A percentile compares a stretch with the other conserved stretches of the same genome.
phyloP scores from a whole-genome alignment of 1,139 yeast species.

The Taphrina communis region DNA sequence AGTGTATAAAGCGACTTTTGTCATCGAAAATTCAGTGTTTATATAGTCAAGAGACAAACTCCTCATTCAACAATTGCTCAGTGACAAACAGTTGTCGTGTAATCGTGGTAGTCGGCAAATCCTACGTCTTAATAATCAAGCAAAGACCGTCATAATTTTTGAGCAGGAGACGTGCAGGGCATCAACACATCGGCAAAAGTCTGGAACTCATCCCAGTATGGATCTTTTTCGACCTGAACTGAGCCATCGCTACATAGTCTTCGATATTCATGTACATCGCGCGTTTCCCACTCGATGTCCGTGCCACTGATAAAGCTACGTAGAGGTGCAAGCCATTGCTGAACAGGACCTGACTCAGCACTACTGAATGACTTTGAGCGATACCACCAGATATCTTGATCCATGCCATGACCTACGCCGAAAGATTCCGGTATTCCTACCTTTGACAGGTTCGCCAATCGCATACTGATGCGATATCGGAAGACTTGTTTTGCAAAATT shows the following conservation, averaged over 20 bases:
- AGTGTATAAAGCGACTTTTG: background rate
- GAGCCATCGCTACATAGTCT: conserved; percentile 50
- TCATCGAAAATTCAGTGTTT: too few relatives aligned
- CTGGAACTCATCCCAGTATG: conserved; percentile 49
- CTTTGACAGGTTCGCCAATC: conserved; percentile 50
- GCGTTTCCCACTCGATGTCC: conserved; percentile 49
- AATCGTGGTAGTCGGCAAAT: background rate
- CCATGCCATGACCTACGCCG: conserved; percentile 50
- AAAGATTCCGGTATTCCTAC: conserved; percentile 45
- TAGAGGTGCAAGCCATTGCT: conserved; percentile 43
- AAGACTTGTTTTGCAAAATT: conserved; percentile 48
- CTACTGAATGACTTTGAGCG: conserved; percentile 49
- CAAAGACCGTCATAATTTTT: background rate
- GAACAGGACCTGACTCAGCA: conserved; percentile 49
- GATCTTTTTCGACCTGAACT: conserved; percentile 48
- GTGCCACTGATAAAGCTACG: conserved; percentile 30
- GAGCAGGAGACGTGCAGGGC: background rate
- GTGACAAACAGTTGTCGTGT: too few relatives aligned
- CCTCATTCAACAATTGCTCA: background rate
- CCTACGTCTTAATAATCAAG: background rate
- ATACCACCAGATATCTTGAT: conserved; percentile 52
- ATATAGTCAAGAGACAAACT: too few relatives aligned
- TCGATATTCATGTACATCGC: conserved; percentile 48
- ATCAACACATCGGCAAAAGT: conserved; percentile 18
- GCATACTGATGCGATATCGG: conserved; percentile 52